Conservation (phyloP, 176 grass and related monocot genomes). For the Ensete glaucum region DNA sequence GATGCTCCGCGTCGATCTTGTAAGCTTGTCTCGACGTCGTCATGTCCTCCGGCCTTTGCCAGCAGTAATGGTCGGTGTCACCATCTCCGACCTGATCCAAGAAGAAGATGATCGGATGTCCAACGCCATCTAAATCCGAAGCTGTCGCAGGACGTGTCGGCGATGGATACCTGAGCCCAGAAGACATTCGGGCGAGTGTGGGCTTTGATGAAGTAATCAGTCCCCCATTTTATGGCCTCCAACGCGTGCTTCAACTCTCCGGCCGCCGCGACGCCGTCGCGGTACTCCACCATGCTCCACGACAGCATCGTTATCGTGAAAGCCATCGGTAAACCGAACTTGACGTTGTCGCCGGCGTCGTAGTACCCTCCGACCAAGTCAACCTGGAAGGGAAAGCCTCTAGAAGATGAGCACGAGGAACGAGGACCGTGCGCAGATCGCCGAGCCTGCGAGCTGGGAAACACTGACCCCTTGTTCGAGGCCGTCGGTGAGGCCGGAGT, state of each 20-base stretch:
- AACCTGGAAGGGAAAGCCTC: neutral
- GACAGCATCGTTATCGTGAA: conserved; percentile 12
- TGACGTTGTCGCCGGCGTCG: conserved; percentile 11
- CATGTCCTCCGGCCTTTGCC: conserved; percentile 15
- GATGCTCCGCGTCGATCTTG: conserved; percentile 3
- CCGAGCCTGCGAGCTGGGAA: neutral
- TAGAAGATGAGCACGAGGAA: neutral
- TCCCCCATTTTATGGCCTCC: conserved; percentile 11
- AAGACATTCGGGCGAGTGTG: neutral
- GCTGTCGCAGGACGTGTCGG: neutral
- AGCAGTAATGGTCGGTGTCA: conserved; percentile 8
- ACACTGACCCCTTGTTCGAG: conserved; percentile 57
- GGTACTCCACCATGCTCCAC: conserved; percentile 5
- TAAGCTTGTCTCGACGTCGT: neutral
- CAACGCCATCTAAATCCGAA: neutral
- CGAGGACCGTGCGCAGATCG: neutral
- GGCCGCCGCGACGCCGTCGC: neutral
- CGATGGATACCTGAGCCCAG: neutral
- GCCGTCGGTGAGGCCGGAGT: conserved; percentile 90
- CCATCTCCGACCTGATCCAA: neutral
- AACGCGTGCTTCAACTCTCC: conserved; percentile 6
- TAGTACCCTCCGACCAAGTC: conserved; percentile 17
- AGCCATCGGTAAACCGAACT: conserved; percentile 12
- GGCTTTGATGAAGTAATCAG: conserved; percentile 17
- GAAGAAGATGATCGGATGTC: too few relatives aligned